Base-by-base conservation (phyloP, 176 grass and related monocot genomes). In the Otatea glauca region DNA sequence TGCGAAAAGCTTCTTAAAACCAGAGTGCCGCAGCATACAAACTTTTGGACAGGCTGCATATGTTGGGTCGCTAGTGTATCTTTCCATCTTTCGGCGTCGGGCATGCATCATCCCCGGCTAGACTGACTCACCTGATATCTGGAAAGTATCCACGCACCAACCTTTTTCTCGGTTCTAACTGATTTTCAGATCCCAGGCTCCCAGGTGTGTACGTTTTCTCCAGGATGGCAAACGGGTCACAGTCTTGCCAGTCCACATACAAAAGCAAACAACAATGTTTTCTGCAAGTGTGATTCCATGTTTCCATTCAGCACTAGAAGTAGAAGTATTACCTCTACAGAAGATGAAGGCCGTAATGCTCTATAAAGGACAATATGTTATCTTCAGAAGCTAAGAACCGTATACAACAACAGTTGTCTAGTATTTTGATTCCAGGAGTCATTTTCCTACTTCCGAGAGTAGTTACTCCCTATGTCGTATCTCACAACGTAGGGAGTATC, bases 241-340 rank as follows among this genome's bases (percentile, higher is more conserved):
- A 58, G 72, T 65, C 80, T 71, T 44, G 34, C 65, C 64, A 49
- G 48, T 64, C 59, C 88, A 86, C 74, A 78, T 51, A 66, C 79
- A 72, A 47, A 86, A 65, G 88, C 25, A 1, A 86, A 77, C 74
- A 68, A 41, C 77, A 60, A 9, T 18, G 67, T 43, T 58, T 58
- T 48, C 79, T 47, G 9, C 66, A 73, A 74, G 69, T 78, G 69
- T 60, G 65, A 79, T 61, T 83, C 59, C 50, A 43, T 79, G 21
- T 77, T 54, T 38, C 56, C 47, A 44, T 78, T 65, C 56, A 60
- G 58, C 17, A 39, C 47, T 7, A 47, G 32, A 69, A 35, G 78
- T 0, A 47, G 47, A 66, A 66, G 29, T 68, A 9, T 53, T 37
- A 67, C 65, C 32, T 32, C 32, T 24, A 10, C 16, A 80, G 63